Conservation (phyloP, 805 yeast species). For the Teunomyces lycoperdinae region DNA sequence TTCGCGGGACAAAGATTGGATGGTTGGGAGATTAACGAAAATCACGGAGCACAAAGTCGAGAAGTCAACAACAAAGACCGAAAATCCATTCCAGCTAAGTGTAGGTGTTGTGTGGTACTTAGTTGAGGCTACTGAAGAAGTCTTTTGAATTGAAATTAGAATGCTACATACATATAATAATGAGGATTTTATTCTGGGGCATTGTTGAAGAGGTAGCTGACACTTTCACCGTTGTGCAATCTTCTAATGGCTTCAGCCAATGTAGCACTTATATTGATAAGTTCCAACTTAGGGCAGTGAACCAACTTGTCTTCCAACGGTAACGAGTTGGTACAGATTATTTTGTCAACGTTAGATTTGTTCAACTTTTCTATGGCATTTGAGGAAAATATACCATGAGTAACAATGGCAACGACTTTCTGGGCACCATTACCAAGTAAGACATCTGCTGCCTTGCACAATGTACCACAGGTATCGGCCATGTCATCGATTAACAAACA, state of each 20-base stretch:
- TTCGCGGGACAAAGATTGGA: slow-evolving; percentile 65
- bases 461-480: slow-evolving; percentile 98
- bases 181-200: slow-evolving; percentile 24
- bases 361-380: slow-evolving; percentile 73
- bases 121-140: slow-evolving; percentile 52
- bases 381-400: slow-evolving; percentile 92
- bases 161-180: neutral
- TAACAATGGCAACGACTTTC: slow-evolving; percentile 87
- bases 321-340: slow-evolving; percentile 91
- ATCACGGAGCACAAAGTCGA: slow-evolving; percentile 56
- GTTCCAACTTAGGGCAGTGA: slow-evolving; percentile 66
- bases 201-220: slow-evolving; percentile 79
- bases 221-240: slow-evolving; percentile 93
- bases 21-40: slow-evolving; percentile 65
- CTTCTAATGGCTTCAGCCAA: slow-evolving; percentile 93
- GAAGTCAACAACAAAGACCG: slow-evolving; percentile 18
- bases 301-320: slow-evolving; percentile 69
- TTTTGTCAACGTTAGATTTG: slow-evolving; percentile 60
- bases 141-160: neutral
- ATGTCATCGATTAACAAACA: slow-evolving; percentile 92
- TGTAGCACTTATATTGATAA: slow-evolving; percentile 80
- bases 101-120: slow-evolving; percentile 63
- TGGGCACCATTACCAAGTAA: slow-evolving; percentile 77
- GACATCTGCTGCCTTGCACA: slow-evolving; percentile 91
- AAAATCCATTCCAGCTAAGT: slow-evolving; percentile 66